Evolutionary conservation across 2,329 filamentous ascomycete genomes (phyloP).

Genomic region (Myriangium duriaei): DNA sequence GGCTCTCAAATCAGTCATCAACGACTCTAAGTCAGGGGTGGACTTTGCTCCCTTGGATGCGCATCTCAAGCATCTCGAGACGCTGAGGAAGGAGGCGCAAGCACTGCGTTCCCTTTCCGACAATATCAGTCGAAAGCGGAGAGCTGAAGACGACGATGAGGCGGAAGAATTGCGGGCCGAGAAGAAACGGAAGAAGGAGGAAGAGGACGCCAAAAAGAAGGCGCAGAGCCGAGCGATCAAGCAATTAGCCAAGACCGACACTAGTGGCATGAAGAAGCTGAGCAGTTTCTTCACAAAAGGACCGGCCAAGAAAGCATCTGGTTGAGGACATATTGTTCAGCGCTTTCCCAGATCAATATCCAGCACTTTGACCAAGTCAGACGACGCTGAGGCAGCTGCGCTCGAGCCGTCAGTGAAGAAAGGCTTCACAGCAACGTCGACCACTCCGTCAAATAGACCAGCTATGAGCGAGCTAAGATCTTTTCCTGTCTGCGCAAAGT

Average conservation of each 20-base stretch:
- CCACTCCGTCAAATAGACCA: constrained; percentile 63
- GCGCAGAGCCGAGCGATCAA: constrained; percentile 64
- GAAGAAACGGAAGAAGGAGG: constrained; percentile 76
- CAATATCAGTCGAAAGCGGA: constrained; percentile 55
- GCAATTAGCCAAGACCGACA: constrained; percentile 81
- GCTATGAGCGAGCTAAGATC: constrained; percentile 59
- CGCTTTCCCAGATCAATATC: constrained; percentile 34
- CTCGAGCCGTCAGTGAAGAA: constrained; percentile 46
- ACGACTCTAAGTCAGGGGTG: constrained; percentile 25
- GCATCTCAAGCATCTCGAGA: constrained; percentile 54
- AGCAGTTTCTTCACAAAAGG: constrained; percentile 81
- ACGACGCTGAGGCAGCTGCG: constrained; percentile 11
- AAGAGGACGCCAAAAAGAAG: constrained; percentile 79
- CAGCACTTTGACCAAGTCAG: constrained; percentile 30
- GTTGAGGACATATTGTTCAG: constrained; percentile 11
- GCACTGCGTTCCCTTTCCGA: constrained; percentile 56
- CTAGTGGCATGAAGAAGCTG: constrained; percentile 90
- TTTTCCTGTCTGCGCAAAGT: constrained; percentile 82
- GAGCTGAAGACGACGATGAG: constrained; percentile 49
- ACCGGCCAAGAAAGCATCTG: constrained; percentile 16
- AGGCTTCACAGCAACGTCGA: constrained; percentile 51
- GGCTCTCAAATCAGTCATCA: constrained; percentile 32
- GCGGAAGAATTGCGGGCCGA: constrained; percentile 49
- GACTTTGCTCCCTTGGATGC: constrained; percentile 61
- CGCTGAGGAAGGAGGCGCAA: constrained; percentile 57